Percentiles rank a stretch among this genome's conserved stretches.
Conservation (phyloP, 805 yeast species). For the Starmerella kuoi region DNA sequence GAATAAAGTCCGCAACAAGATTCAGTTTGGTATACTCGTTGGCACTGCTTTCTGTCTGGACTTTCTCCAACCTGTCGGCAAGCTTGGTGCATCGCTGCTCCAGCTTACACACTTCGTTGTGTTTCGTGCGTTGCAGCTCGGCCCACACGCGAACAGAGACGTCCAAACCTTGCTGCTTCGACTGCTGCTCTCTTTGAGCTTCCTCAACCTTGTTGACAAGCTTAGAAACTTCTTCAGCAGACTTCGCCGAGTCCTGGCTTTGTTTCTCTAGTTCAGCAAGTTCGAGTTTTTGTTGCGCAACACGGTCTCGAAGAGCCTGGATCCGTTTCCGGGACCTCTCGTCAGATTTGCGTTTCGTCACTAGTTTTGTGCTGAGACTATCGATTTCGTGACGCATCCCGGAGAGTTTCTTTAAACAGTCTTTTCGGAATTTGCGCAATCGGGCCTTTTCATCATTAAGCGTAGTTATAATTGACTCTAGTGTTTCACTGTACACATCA, state of each 20-base stretch:
- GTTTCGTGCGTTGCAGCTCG: constrained; percentile 11
- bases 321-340: constrained; percentile 19
- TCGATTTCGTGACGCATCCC: constrained; percentile 13
- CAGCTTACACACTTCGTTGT: constrained; percentile 7
- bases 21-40: not conserved
- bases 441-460: constrained; percentile 7
- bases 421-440: constrained; percentile 13
- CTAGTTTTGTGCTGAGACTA: constrained; percentile 6
- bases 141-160: constrained; percentile 12
- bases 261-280: constrained; percentile 1
- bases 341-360: constrained; percentile 13
- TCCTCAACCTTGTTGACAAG: constrained; percentile 7
- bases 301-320: constrained; percentile 13
- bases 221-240: constrained; percentile 1
- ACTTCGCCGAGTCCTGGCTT: not conserved
- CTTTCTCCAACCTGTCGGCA: constrained; percentile 4
- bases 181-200: constrained; percentile 4
- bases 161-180: constrained; percentile 10
- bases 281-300: constrained; percentile 13
- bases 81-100: constrained; percentile 11
- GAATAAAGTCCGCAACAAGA: constrained; percentile 5
- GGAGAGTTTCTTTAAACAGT: constrained; percentile 10
- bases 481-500: constrained; percentile 6
- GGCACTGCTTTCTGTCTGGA: constrained; percentile 3
- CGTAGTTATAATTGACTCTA: not conserved